Evolutionary conservation across 495 filamentous ascomycete species (phyloP).

Genomic region (Lophiotrema nucula): DNA sequence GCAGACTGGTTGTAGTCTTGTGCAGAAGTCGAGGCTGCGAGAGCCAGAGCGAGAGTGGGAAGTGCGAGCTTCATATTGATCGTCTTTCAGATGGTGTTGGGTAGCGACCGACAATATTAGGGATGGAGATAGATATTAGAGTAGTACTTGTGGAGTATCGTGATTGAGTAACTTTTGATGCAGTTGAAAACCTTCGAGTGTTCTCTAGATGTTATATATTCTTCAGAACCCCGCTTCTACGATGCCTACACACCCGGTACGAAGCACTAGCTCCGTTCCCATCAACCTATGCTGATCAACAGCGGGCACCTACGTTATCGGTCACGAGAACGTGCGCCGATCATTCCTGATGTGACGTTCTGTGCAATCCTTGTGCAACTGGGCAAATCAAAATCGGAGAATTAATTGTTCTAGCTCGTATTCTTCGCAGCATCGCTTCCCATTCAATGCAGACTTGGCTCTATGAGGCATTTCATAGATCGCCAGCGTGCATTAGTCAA

Average conservation of each 20-base stretch:
- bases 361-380: neutral
- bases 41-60: conserved; percentile 21
- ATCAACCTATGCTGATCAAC: conserved; percentile 8
- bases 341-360: neutral
- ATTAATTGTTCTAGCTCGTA: neutral
- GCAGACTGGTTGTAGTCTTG: conserved; percentile 36
- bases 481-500: neutral
- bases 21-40: conserved; percentile 12
- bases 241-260: neutral
- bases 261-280: too few species aligned
- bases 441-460: neutral
- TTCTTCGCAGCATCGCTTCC: neutral
- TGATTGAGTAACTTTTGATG: too few species aligned
- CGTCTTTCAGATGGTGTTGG: neutral
- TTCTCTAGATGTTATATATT: conserved; percentile 10
- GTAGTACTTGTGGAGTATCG: neutral
- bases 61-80: conserved; percentile 22
- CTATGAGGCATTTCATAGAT: conserved; percentile 8
- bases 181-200: too few species aligned
- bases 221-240: neutral
- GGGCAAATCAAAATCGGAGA: neutral
- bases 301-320: neutral
- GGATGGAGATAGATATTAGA: neutral
- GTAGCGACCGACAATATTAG: conserved; percentile 20
- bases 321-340: conserved; percentile 15